phyloP scores from a whole-genome alignment of 2,329 filamentous ascomycete species.

The Trichoderma sp. region DNA sequence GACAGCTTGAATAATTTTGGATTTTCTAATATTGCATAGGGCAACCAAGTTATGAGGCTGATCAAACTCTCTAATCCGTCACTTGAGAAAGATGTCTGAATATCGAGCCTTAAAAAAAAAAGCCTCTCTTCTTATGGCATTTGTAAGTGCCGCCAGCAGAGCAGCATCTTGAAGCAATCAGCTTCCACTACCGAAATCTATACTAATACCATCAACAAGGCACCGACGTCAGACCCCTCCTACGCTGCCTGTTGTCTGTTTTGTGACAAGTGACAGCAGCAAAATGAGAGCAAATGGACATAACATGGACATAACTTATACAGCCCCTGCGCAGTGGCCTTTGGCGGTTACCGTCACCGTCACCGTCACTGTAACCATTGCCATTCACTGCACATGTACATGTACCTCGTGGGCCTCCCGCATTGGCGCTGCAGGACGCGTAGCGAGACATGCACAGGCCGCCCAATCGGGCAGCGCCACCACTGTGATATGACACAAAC shows the following conservation, averaged over 20 bases:
- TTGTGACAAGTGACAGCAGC: background rate
- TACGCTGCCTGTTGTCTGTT: background rate
- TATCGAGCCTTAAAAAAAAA: background rate
- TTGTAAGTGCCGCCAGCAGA: background rate
- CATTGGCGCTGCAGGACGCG: background rate
- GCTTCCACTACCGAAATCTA: no score
- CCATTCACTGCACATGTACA: background rate
- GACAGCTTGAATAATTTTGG: background rate
- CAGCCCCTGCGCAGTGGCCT: background rate
- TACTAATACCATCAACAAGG: no score
- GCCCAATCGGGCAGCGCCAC: slow-evolving; percentile 21
- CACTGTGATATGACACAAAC: slow-evolving; percentile 2
- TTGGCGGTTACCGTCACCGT: background rate
- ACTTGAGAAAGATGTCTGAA: no score
- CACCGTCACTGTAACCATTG: background rate
- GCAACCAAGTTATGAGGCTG: background rate
- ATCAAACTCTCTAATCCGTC: no score
- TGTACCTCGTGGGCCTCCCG: slow-evolving; percentile 1
- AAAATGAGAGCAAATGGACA: background rate
- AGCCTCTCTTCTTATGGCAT: background rate
- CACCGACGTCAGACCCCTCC: background rate
- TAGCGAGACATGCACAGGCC: background rate
- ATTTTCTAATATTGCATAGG: background rate
- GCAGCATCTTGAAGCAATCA: background rate
- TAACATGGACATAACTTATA: background rate